Evolutionary conservation across 768 basidiomycete genomes (phyloP).

Genomic region (Podaxis rugospora): DNA sequence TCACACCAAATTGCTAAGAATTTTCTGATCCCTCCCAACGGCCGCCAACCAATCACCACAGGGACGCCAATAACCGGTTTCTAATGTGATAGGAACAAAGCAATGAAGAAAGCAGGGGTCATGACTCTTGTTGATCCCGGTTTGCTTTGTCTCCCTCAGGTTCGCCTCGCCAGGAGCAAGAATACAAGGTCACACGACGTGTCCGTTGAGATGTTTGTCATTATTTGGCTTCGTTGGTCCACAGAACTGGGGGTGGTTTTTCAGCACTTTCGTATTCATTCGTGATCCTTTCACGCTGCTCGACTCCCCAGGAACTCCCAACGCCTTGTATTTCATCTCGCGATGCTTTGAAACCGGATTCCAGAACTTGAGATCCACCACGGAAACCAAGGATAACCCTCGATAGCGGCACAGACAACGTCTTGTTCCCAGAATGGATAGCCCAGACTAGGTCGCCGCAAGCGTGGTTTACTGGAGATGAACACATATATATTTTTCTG

Average conservation of each 20-base stretch:
- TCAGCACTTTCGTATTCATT: not conserved
- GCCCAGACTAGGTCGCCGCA: not conserved
- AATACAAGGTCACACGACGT: not conserved
- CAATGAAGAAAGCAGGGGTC: not conserved
- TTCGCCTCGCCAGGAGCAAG: not conserved
- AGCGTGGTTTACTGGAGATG: not conserved
- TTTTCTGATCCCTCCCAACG: not conserved
- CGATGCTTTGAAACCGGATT: not conserved
- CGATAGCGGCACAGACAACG: not conserved
- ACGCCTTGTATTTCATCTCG: not conserved
- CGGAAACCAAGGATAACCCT: not conserved
- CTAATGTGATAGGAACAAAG: not conserved
- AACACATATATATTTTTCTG: not conserved
- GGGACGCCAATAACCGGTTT: not conserved
- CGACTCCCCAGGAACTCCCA: not conserved
- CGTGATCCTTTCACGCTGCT: not conserved
- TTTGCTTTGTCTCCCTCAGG: not conserved
- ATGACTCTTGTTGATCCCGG: not conserved
- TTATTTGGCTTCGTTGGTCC: constrained; percentile 1
- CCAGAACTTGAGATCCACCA: not conserved
- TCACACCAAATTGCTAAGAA: not conserved
- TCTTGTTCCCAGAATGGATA: not conserved
- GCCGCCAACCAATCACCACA: not conserved
- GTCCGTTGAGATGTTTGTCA: not conserved
- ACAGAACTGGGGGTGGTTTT: not conserved